Conservation (phyloP, 768 basidiomycete genomes). For the Phlegmacium glaucopus region DNA sequence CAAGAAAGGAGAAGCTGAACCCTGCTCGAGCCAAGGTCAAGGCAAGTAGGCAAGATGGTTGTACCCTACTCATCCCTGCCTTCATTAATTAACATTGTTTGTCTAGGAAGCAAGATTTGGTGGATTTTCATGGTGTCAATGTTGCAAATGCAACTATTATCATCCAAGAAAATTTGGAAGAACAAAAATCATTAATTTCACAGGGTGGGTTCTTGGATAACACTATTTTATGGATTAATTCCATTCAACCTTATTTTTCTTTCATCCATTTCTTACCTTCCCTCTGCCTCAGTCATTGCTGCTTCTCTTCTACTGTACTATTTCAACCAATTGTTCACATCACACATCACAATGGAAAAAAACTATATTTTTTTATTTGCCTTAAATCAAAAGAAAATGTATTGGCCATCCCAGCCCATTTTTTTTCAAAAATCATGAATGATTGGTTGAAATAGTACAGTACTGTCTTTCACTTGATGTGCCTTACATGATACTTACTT, state of each 20-base stretch:
- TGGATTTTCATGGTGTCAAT: constrained; percentile 77
- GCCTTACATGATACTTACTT: background rate
- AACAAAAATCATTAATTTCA: constrained; percentile 18
- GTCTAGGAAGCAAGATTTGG: constrained; percentile 40
- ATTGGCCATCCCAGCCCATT: too few relatives aligned
- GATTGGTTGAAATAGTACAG: too few relatives aligned
- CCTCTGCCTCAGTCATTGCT: background rate
- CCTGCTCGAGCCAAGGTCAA: constrained; percentile 62
- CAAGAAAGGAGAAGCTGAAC: constrained; percentile 53
- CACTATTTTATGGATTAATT: background rate
- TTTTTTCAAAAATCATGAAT: too few relatives aligned
- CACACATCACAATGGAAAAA: too few relatives aligned
- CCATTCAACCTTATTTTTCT: constrained; percentile 2
- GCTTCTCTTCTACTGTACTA: too few relatives aligned
- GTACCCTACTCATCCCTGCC: background rate
- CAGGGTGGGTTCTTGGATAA: constrained; percentile 8
- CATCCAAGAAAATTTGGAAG: constrained; percentile 55
- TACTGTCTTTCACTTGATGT: background rate
- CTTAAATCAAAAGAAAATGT: too few relatives aligned
- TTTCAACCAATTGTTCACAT: too few relatives aligned
- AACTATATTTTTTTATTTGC: too few relatives aligned
- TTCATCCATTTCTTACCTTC: constrained; percentile 2
- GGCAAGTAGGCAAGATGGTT: constrained; percentile 40
- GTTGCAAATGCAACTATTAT: constrained; percentile 65
- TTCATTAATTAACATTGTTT: background rate